phyloP scores from a whole-genome alignment of 73 alveolate species.

The Breviolum minutum region DNA sequence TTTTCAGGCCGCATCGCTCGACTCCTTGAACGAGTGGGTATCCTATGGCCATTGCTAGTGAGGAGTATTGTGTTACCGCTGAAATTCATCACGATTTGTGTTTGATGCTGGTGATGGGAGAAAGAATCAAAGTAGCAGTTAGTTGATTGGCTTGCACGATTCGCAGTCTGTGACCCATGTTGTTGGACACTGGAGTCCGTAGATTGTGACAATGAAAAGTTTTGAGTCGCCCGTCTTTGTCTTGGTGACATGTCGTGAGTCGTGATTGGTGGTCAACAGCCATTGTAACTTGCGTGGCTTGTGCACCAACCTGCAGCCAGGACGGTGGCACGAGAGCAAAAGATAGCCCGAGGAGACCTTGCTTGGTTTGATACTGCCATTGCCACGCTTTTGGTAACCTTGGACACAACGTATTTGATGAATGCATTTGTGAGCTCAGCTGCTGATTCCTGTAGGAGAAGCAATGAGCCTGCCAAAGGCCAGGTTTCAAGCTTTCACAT shows the following conservation, averaged over 20 bases:
- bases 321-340: constrained; percentile 65
- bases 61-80: constrained; percentile 20
- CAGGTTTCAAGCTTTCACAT: background rate
- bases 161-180: too few relatives aligned
- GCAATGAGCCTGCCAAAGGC: constrained; percentile 14
- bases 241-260: too few relatives aligned
- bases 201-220: background rate
- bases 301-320: background rate
- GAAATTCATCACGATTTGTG: too few relatives aligned
- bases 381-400: too few relatives aligned
- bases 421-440: background rate
- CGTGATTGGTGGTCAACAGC: too few relatives aligned
- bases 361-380: background rate
- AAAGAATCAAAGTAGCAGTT: too few relatives aligned
- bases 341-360: constrained; percentile 20
- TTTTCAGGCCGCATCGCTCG: constrained; percentile 87
- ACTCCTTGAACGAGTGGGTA: constrained; percentile 72
- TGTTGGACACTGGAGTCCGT: too few relatives aligned
- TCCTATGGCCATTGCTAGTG: constrained; percentile 84
- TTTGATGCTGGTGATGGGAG: too few relatives aligned
- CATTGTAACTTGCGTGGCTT: background rate
- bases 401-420: too few relatives aligned
- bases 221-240: background rate
- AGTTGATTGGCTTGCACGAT: too few relatives aligned
- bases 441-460: background rate